Percentiles rank a stretch among this genome's conserved stretches.
These are phyloP conservation scores for Tilletiaria anomala DNA, from an alignment of 1,284 basidiomycete genomes.

Conservation along the genomic window DNA sequence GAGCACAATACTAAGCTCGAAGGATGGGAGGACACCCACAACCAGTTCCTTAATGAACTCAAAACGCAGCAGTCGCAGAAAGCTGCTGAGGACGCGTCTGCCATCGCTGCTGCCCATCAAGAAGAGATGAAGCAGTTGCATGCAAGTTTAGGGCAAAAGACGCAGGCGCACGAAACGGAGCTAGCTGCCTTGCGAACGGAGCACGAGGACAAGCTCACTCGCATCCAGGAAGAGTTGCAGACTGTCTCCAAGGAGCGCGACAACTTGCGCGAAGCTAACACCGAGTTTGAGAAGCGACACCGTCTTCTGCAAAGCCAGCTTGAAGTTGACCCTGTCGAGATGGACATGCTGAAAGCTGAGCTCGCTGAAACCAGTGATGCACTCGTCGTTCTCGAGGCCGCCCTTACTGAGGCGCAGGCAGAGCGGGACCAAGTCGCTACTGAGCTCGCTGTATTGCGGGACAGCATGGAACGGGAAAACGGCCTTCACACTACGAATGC, in stretches of 20 bases:
- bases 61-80: background rate
- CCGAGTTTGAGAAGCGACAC: background rate
- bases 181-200: background rate
- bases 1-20: background rate
- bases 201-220: background rate
- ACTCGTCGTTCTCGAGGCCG: conserved; percentile 36
- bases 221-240: background rate
- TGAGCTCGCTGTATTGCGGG: background rate
- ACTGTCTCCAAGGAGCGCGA: conserved; percentile 11
- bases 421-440: conserved; percentile 28
- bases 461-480: background rate
- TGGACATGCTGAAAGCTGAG: conserved; percentile 52
- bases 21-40: background rate
- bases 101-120: no score
- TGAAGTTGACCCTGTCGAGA: conserved; percentile 41
- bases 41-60: background rate
- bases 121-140: no score
- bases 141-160: no score
- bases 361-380: conserved; percentile 38
- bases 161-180: background rate
- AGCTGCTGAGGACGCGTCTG: background rate
- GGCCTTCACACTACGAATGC: background rate
- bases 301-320: conserved; percentile 1
- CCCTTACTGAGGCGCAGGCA: conserved; percentile 37
- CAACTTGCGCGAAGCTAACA: conserved; percentile 9